These are phyloP conservation scores for Sindora glabra DNA, from an alignment of 306 rosid species.

Conservation along the genomic window DNA sequence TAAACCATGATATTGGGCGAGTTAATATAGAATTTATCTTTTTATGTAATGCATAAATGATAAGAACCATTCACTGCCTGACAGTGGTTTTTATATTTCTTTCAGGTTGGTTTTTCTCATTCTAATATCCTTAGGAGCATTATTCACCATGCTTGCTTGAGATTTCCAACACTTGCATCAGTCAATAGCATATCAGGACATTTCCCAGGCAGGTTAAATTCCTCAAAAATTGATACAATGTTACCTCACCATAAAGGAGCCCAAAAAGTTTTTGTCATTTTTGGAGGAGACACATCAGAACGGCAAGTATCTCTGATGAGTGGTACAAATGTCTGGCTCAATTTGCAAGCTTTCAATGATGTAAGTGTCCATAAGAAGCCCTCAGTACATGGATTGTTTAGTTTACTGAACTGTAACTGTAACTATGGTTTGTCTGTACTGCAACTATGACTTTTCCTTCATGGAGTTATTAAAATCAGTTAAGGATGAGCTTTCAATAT, in stretches of 20 bases:
- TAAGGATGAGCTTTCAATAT: no score
- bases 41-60: no score
- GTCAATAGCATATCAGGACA: slow-evolving; percentile 28
- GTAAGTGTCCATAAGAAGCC: slow-evolving; percentile 42
- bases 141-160: slow-evolving; percentile 69
- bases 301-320: slow-evolving; percentile 99
- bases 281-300: slow-evolving; percentile 95
- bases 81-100: slow-evolving; percentile 3
- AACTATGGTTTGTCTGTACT: background rate
- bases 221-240: slow-evolving; percentile 27
- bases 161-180: slow-evolving; percentile 67
- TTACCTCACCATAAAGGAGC: slow-evolving; percentile 26
- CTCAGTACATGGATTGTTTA: slow-evolving; percentile 2
- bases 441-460: no score
- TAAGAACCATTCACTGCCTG: background rate
- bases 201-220: slow-evolving; percentile 35
- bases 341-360: slow-evolving; percentile 80
- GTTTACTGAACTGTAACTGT: background rate
- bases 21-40: no score
- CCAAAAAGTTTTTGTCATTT: slow-evolving; percentile 76
- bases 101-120: slow-evolving; percentile 97
- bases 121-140: slow-evolving; percentile 76
- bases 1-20: background rate
- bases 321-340: slow-evolving; percentile 98
- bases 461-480: no score